Conservation (phyloP, 768 basidiomycete genomes). For the Trametes maxima region DNA sequence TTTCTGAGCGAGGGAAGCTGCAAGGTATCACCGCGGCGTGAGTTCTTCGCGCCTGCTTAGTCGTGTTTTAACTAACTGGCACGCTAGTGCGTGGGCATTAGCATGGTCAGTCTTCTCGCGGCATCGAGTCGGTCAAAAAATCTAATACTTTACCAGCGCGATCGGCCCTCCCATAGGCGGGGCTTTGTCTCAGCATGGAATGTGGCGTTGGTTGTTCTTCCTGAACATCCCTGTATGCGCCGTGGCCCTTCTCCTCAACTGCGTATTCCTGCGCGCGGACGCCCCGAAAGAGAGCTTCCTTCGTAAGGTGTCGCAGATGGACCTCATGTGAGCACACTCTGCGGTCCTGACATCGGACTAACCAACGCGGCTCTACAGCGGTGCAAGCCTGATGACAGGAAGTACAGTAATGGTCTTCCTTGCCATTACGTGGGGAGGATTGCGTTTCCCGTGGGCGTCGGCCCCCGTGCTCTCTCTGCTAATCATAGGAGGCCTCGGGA, state of each 20-base stretch:
- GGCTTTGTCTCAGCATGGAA: conserved; percentile 17
- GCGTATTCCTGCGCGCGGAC: conserved; percentile 2
- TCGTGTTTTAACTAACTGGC: neutral
- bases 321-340: conserved; percentile 37
- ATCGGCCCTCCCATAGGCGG: conserved; percentile 36
- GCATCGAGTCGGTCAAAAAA: no score
- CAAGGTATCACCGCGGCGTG: conserved; percentile 12
- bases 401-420: conserved; percentile 36
- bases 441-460: conserved; percentile 41
- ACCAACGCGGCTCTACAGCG: conserved; percentile 25
- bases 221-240: conserved; percentile 22
- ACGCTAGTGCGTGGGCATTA: conserved; percentile 10
- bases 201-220: conserved; percentile 24
- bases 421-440: conserved; percentile 46
- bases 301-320: conserved; percentile 36
- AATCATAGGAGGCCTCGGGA: conserved; percentile 1
- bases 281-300: conserved; percentile 31
- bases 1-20: conserved; percentile 37
- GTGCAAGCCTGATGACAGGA: conserved; percentile 37
- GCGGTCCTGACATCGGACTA: neutral
- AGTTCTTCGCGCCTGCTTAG: neutral
- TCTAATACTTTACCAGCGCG: conserved; percentile 12
- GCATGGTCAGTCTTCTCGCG: conserved; percentile 1
- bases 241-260: conserved; percentile 1
- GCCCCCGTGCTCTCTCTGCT: conserved; percentile 43